These are phyloP conservation scores for Xerocomellus intermedius DNA, from an alignment of 768 basidiomycete genomes.

Conservation along the genomic window DNA sequence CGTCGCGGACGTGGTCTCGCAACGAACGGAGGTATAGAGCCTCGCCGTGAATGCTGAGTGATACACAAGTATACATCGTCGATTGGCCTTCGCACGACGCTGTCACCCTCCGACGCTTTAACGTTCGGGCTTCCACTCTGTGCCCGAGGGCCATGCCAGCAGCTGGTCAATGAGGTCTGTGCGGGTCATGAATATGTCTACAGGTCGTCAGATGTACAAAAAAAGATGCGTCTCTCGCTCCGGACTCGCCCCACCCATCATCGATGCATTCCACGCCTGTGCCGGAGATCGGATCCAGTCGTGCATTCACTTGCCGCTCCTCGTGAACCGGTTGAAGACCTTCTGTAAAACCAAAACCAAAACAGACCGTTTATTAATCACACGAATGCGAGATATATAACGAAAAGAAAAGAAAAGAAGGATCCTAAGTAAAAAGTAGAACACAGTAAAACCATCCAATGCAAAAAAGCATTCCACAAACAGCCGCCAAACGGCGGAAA, in stretches of 20 bases:
- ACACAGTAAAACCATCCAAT: not conserved
- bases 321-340: slow-evolving; percentile 27
- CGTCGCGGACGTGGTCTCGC: not conserved
- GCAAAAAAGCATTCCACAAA: not conserved
- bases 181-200: not conserved
- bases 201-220: slow-evolving; percentile 6
- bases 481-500: not conserved
- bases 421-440: not conserved
- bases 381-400: slow-evolving; percentile 5
- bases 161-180: not conserved
- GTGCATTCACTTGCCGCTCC: slow-evolving; percentile 22
- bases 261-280: not conserved
- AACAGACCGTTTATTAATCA: slow-evolving; percentile 24
- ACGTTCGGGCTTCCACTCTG: no score
- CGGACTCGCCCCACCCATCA: not conserved
- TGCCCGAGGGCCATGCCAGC: no score
- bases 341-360: slow-evolving; percentile 22
- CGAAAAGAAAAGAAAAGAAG: not conserved
- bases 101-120: no score
- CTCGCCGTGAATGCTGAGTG: no score
- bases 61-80: not conserved
- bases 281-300: not conserved
- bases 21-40: not conserved
- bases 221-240: not conserved
- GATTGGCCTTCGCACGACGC: not conserved